Evolutionary conservation across 805 yeast species (phyloP).

Genomic region (Kodamaea sagamina): DNA sequence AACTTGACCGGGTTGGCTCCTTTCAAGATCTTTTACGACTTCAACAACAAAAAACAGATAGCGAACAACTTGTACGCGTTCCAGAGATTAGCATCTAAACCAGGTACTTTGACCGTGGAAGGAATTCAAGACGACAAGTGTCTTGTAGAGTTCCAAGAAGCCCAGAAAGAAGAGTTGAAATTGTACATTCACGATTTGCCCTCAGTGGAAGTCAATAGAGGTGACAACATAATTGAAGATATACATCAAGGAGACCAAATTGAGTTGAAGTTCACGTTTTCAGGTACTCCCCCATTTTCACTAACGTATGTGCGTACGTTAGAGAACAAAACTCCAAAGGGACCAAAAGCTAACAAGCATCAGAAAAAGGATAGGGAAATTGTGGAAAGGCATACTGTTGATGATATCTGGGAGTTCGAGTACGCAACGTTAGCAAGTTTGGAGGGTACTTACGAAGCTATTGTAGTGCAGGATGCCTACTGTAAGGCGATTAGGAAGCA

Average conservation of each 20-base stretch:
- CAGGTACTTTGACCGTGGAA: slow-evolving; percentile 71
- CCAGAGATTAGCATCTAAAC: slow-evolving; percentile 72
- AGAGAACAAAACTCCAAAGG: slow-evolving; percentile 25
- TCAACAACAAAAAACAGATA: slow-evolving; percentile 60
- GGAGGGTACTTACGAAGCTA: slow-evolving; percentile 94
- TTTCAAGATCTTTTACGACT: slow-evolving; percentile 70
- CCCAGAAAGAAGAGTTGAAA: slow-evolving; percentile 33
- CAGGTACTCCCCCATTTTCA: slow-evolving; percentile 89
- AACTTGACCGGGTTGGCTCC: slow-evolving; percentile 79
- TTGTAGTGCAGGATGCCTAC: slow-evolving; percentile 81
- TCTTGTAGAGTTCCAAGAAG: slow-evolving; percentile 54
- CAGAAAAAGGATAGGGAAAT: slow-evolving; percentile 25
- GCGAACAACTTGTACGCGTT: slow-evolving; percentile 53
- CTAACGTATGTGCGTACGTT: slow-evolving; percentile 80
- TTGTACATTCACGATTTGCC: slow-evolving; percentile 51
- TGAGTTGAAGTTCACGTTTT: slow-evolving; percentile 77
- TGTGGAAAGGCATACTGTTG: slow-evolving; percentile 59
- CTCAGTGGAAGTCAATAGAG: slow-evolving; percentile 81
- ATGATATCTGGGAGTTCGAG: slow-evolving; percentile 68
- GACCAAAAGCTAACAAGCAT: slow-evolving; percentile 25
- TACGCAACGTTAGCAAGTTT: slow-evolving; percentile 74
- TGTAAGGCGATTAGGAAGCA: slow-evolving; percentile 46
- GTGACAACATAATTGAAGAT: slow-evolving; percentile 73
- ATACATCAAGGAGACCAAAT: slow-evolving; percentile 95
- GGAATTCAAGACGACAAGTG: slow-evolving; percentile 80